Evolutionary conservation across 148 eudicot genomes (phyloP).

Genomic region (Rhododendron vialii): DNA sequence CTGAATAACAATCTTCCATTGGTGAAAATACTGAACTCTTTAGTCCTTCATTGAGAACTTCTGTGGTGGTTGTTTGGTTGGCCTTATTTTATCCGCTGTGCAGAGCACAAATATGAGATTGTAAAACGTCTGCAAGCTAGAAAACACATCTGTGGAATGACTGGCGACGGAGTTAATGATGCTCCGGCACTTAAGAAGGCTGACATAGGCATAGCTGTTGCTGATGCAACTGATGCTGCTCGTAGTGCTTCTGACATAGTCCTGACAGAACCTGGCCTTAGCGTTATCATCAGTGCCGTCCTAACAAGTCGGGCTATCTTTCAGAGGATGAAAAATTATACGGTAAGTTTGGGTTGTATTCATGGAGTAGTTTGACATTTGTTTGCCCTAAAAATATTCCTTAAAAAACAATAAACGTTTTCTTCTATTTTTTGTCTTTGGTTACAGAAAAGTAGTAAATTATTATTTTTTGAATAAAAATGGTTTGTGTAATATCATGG

Average conservation of each 20-base stretch:
- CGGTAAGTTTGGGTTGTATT: slow-evolving; percentile 33
- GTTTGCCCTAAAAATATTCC: not conserved
- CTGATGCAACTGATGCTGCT: slow-evolving; percentile 77
- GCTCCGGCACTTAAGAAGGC: slow-evolving; percentile 86
- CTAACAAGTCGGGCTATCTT: slow-evolving; percentile 74
- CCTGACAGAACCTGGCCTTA: slow-evolving; percentile 73
- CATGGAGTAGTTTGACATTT: not conserved
- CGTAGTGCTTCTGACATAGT: slow-evolving; percentile 73
- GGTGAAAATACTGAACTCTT: not conserved
- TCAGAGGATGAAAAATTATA: slow-evolving; percentile 82
- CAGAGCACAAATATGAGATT: slow-evolving; percentile 79
- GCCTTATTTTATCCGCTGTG: not conserved
- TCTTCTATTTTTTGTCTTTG: not conserved
- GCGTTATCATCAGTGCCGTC: slow-evolving; percentile 74
- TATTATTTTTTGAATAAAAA: not conserved
- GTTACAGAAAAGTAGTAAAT: not conserved
- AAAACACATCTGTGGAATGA: slow-evolving; percentile 84
- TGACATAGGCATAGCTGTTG: slow-evolving; percentile 72
- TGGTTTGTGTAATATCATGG: not conserved
- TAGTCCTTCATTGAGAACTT: not conserved
- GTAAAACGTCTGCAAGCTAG: slow-evolving; percentile 68
- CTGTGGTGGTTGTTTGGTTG: not conserved
- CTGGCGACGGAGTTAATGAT: slow-evolving; percentile 87
- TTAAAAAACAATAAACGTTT: not conserved
- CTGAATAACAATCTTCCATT: not conserved